Evolutionary conservation across 352 stramenopile species (phyloP).

Genomic region (Pythium dissimile): DNA sequence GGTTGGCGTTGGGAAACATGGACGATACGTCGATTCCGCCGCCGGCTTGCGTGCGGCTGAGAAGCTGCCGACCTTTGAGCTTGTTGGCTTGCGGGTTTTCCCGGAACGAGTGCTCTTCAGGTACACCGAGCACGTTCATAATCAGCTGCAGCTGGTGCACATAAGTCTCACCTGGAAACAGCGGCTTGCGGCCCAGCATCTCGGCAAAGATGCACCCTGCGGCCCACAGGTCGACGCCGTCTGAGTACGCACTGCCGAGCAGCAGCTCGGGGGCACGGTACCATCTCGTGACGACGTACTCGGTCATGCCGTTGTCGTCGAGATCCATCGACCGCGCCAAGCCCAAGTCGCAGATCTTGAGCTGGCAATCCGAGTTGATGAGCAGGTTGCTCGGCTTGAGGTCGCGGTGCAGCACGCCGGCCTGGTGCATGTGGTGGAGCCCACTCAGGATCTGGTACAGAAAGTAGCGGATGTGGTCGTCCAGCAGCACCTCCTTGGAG

Average conservation of each 20-base stretch:
- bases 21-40: constrained; percentile 76
- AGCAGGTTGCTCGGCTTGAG: constrained; percentile 87
- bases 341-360: constrained; percentile 97
- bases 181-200: constrained; percentile 81
- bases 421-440: constrained; percentile 84
- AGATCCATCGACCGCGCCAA: constrained; percentile 87
- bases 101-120: constrained; percentile 86
- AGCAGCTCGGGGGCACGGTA: constrained; percentile 86
- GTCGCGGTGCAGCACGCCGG: constrained; percentile 81
- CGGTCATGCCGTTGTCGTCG: constrained; percentile 89
- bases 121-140: constrained; percentile 86
- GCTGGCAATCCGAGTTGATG: constrained; percentile 92
- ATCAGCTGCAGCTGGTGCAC: constrained; percentile 87
- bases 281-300: constrained; percentile 90
- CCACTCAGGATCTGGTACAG: constrained; percentile 91
- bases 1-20: constrained; percentile 86
- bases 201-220: constrained; percentile 87
- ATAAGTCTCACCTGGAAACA: constrained; percentile 85
- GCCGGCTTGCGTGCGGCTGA: constrained; percentile 78
- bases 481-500: constrained; percentile 88
- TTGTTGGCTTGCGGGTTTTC: constrained; percentile 87
- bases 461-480: constrained; percentile 94
- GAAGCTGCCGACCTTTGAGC: constrained; percentile 77
- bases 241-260: constrained; percentile 78
- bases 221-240: constrained; percentile 84